These are phyloP conservation scores for Postia placenta DNA, from an alignment of 768 basidiomycete species.

Conservation along the genomic window DNA sequence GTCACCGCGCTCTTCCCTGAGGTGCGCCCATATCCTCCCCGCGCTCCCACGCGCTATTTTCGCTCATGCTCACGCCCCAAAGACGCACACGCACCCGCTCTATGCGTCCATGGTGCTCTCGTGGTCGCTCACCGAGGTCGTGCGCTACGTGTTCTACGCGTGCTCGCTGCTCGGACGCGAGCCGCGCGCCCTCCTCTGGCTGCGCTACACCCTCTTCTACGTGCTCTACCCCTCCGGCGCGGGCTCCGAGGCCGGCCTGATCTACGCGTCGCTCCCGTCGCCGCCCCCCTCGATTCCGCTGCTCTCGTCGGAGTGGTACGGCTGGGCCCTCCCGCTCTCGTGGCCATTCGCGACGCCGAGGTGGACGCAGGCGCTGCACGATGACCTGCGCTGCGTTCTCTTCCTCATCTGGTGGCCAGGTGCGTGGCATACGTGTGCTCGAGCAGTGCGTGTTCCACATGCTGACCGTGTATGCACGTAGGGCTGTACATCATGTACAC, in stretches of 20 bases:
- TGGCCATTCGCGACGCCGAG: constrained; percentile 15
- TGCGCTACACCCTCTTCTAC: constrained; percentile 93
- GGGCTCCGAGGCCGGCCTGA: constrained; percentile 81
- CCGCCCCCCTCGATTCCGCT: constrained; percentile 33
- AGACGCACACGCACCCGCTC: constrained; percentile 69
- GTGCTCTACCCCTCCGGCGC: constrained; percentile 93
- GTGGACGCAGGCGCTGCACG: constrained; percentile 42
- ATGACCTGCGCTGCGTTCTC: constrained; percentile 51
- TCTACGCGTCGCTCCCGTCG: constrained; percentile 66
- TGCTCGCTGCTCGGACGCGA: constrained; percentile 52
- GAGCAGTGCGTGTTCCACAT: not conserved
- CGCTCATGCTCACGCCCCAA: constrained; percentile 1
- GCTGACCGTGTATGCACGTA: not conserved
- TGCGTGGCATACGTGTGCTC: constrained; percentile 31
- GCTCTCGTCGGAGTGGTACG: constrained; percentile 5
- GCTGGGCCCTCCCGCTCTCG: constrained; percentile 1
- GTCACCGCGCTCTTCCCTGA: constrained; percentile 58
- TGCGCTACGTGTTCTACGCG: constrained; percentile 89
- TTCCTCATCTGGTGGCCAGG: constrained; percentile 89
- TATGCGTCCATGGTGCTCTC: constrained; percentile 90
- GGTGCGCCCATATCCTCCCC: constrained; percentile 34
- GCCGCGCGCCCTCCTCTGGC: constrained; percentile 44
- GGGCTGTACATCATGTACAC: constrained; percentile 47
- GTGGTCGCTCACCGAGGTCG: constrained; percentile 88
- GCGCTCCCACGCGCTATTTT: not conserved